Conservation (phyloP, 2,329 filamentous ascomycete species). For the Diaporthe batatas region DNA sequence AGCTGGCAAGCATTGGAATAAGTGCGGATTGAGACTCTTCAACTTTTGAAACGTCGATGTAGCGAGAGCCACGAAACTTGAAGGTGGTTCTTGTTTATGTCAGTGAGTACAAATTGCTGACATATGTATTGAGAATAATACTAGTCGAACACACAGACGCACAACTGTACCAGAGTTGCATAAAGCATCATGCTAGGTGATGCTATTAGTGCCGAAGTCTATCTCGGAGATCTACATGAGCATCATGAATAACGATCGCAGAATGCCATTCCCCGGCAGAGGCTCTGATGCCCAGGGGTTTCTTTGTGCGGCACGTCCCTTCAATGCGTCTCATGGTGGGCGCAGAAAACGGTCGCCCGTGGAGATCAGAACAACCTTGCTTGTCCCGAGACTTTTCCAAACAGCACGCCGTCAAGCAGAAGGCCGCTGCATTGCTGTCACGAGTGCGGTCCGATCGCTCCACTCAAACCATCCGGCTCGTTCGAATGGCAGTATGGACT, state of each 20-base stretch:
- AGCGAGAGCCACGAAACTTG: background rate
- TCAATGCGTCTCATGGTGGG: background rate
- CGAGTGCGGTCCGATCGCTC: constrained; percentile 4
- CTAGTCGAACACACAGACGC: background rate
- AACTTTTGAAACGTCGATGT: background rate
- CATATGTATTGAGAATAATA: background rate
- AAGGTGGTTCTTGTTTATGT: background rate
- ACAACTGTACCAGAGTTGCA: background rate
- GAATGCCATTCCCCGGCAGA: accelerated
- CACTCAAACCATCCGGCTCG: constrained; percentile 26
- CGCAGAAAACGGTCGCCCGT: background rate
- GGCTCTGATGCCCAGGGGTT: background rate
- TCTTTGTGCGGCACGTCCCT: background rate
- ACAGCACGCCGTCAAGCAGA: background rate
- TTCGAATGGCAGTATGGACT: constrained; percentile 24
- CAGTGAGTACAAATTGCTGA: background rate
- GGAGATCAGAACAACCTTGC: background rate
- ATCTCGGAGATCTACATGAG: background rate
- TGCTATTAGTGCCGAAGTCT: background rate
- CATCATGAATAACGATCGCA: background rate
- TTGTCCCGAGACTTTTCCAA: background rate
- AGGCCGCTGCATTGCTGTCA: background rate
- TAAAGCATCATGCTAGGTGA: constrained; percentile 1
- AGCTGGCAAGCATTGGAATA: background rate
- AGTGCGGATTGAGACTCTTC: background rate